A percentile compares a stretch with the other conserved stretches of the same genome.
phyloP scores from a whole-genome alignment of 352 stramenopile species.

The Globisporangium apiculatum region DNA sequence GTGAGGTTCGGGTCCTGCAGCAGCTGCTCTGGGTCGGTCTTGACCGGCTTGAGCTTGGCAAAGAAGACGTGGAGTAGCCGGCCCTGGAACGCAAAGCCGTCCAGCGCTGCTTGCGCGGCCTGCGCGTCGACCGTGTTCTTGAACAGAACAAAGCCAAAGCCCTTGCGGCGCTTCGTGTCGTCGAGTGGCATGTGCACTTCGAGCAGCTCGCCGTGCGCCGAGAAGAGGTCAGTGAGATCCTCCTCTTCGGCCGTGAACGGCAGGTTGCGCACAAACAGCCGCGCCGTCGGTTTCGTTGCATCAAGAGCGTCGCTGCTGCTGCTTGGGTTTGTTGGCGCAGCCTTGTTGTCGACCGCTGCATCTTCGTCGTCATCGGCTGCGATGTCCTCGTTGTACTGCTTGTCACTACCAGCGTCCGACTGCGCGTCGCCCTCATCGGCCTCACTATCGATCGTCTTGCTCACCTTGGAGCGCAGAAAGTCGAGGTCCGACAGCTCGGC shows the following conservation, averaged over 20 bases:
- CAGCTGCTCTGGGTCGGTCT: conserved; percentile 46
- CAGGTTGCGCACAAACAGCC: conserved; percentile 97
- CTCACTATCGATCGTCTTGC: conserved; percentile 79
- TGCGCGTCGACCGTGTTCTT: conserved; percentile 88
- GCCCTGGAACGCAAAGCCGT: conserved; percentile 95
- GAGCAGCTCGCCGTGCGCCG: conserved; percentile 76
- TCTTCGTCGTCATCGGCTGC: conserved; percentile 31
- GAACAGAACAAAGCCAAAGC: conserved; percentile 97
- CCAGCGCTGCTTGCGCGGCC: conserved; percentile 81
- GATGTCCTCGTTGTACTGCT: conserved; percentile 33
- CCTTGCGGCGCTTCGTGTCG: conserved; percentile 93
- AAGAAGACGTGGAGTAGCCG: conserved; percentile 93
- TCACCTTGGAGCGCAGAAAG: conserved; percentile 92
- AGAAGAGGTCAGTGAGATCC: conserved; percentile 91
- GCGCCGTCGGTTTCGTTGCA: conserved; percentile 38
- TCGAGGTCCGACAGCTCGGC: conserved; percentile 86
- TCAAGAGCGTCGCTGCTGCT: conserved; percentile 15
- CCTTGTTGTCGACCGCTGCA: conserved; percentile 3
- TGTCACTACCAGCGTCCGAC: conserved; percentile 30
- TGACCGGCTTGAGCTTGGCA: conserved; percentile 68
- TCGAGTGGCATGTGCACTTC: conserved; percentile 97
- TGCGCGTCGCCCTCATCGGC: conserved; percentile 16
- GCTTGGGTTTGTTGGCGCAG: neutral
- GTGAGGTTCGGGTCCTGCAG: conserved; percentile 62
- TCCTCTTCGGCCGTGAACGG: conserved; percentile 96